These are phyloP conservation scores for Aplosporella prunicola DNA, from an alignment of 2,329 filamentous ascomycete genomes.

Conservation along the genomic window DNA sequence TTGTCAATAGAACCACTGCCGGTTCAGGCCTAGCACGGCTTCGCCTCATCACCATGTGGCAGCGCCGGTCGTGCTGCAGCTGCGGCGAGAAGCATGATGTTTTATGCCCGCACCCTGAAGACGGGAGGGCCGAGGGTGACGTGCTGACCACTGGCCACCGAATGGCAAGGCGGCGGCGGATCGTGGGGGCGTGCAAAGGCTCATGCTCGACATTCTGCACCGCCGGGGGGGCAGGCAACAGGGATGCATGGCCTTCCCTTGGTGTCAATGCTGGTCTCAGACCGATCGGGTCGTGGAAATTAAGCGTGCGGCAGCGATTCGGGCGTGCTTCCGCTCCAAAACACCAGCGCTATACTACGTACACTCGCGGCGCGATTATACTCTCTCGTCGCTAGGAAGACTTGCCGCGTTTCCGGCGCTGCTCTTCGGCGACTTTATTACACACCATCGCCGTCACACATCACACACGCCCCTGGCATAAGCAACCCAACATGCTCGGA, in stretches of 20 bases:
- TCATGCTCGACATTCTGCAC: constrained; percentile 8
- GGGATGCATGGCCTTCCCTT: no score
- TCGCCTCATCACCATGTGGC: constrained; percentile 3
- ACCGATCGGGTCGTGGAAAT: constrained; percentile 8
- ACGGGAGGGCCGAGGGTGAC: no score
- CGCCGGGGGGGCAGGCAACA: no score
- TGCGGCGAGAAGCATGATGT: not conserved
- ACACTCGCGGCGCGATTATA: constrained; percentile 1
- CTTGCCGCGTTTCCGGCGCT: constrained; percentile 7
- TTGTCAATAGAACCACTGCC: constrained; percentile 9
- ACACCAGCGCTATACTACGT: not conserved
- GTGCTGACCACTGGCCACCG: constrained; percentile 1
- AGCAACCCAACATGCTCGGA: no score
- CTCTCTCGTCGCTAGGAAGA: constrained; percentile 6
- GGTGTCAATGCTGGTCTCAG: constrained; percentile 9
- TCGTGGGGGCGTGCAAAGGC: no score
- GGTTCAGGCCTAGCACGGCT: constrained; percentile 1
- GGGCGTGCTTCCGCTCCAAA: constrained; percentile 4
- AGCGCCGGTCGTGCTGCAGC: no score
- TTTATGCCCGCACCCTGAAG: no score
- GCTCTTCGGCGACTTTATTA: no score
- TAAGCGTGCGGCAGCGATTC: constrained; percentile 9
- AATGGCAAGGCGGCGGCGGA: not conserved
- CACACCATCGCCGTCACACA: no score
- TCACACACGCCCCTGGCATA: no score